A percentile compares a stretch with the other conserved stretches of the same genome.
Conservation (phyloP, 495 filamentous ascomycete genomes). For the Podospora tetraspora region DNA sequence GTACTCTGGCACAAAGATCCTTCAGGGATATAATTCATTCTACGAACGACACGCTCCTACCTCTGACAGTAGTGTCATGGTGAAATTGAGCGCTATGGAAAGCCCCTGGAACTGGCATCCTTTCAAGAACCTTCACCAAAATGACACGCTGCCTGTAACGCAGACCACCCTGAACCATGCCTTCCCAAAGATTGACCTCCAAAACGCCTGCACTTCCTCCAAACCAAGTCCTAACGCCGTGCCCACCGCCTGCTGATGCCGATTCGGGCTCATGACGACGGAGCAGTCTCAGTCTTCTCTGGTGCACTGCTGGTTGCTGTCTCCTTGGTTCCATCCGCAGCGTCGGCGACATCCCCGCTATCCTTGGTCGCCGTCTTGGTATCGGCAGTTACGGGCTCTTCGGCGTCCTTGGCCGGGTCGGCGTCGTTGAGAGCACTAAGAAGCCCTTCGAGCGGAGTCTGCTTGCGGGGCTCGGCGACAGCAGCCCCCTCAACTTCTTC, state of each 20-base stretch:
- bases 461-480: slow-evolving; percentile 8
- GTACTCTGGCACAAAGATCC: not conserved
- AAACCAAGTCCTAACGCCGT: not conserved
- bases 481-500: slow-evolving; percentile 26
- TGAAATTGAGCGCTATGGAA: not conserved
- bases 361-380: not conserved
- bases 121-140: not conserved
- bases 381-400: not conserved
- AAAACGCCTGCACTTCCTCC: not conserved
- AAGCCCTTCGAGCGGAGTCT: slow-evolving; percentile 3
- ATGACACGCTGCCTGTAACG: not conserved
- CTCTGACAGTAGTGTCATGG: not conserved
- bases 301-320: not conserved
- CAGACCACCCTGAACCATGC: not conserved
- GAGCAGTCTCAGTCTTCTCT: not conserved
- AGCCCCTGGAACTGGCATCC: not conserved
- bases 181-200: not conserved
- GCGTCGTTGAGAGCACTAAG: slow-evolving; percentile 8
- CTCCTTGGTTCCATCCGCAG: not conserved
- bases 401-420: slow-evolving; percentile 4
- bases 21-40: not conserved
- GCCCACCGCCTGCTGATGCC: not conserved
- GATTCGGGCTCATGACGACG: not conserved
- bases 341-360: not conserved
- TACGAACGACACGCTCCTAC: not conserved